Evolutionary conservation across 2,329 filamentous ascomycete species (phyloP).

Genomic region (Cercospora nicotianae): DNA sequence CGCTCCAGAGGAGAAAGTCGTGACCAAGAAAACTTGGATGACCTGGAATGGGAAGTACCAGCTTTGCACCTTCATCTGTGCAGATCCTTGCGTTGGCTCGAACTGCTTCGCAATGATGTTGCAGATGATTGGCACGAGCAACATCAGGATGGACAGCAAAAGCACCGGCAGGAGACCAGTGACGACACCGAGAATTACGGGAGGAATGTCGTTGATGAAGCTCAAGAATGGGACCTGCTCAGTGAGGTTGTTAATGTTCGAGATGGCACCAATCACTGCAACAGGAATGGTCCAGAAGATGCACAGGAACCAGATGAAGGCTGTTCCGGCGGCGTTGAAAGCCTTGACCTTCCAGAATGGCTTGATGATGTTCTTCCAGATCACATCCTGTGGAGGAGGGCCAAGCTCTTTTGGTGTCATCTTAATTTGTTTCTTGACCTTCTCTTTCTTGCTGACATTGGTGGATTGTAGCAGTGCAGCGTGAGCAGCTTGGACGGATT

Average conservation of each 20-base stretch:
- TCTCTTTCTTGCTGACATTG: conserved; percentile 4
- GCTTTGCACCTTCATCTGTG: conserved; percentile 41
- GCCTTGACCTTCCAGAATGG: conserved; percentile 33
- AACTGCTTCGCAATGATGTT: conserved; percentile 31
- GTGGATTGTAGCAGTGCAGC: conserved; percentile 64
- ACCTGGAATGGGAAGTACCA: conserved; percentile 43
- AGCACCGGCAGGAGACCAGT: conserved; percentile 47
- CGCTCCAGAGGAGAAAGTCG: conserved; percentile 39
- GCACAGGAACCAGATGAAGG: conserved; percentile 44
- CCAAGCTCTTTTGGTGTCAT: conserved; percentile 43
- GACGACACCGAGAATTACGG: conserved; percentile 46
- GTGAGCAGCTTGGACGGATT: conserved; percentile 76
- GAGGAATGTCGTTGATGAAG: conserved; percentile 47
- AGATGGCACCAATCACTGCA: conserved; percentile 46
- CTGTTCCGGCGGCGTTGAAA: conserved; percentile 40
- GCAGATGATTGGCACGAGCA: conserved; percentile 47
- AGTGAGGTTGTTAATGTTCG: conserved; percentile 47
- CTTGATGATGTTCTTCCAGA: conserved; percentile 49
- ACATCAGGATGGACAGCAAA: conserved; percentile 45
- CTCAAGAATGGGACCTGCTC: conserved; percentile 41
- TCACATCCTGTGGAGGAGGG: conserved; percentile 42
- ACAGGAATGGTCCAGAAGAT: conserved; percentile 51
- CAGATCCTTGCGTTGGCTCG: conserved; percentile 41
- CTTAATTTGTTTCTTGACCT: conserved; percentile 24
- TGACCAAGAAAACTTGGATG: conserved; percentile 43